Evolutionary conservation across 306 rosid species (phyloP).

Genomic region (Abrus pulchellus): DNA sequence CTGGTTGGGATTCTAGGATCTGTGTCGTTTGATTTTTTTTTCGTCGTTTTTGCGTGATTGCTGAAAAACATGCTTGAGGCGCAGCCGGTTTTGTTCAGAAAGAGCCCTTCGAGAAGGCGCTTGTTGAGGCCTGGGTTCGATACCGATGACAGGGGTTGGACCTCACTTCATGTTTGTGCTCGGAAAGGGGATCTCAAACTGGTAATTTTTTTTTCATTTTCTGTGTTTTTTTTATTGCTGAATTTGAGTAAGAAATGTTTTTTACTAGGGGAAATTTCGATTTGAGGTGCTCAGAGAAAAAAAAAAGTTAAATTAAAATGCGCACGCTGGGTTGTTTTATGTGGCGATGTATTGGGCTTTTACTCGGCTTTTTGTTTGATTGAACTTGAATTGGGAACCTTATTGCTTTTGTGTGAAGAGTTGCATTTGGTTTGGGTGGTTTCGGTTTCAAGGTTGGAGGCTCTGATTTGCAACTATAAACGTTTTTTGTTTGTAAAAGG

Average conservation of each 20-base stretch:
- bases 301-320: background rate
- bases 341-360: background rate
- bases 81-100: constrained; percentile 47
- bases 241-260: background rate
- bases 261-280: background rate
- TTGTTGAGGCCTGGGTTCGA: constrained; percentile 57
- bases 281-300: background rate
- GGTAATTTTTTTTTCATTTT: constrained; percentile 43
- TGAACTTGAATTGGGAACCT: constrained; percentile 15
- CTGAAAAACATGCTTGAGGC: constrained; percentile 55
- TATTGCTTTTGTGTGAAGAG: background rate
- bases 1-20: constrained; percentile 7
- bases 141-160: constrained; percentile 94
- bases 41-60: constrained; percentile 16
- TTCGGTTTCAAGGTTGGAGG: background rate
- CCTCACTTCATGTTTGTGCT: constrained; percentile 77
- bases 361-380: background rate
- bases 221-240: background rate
- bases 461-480: background rate
- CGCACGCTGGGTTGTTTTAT: background rate
- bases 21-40: background rate
- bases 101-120: constrained; percentile 71
- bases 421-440: constrained; percentile 12
- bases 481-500: background rate
- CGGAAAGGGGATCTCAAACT: constrained; percentile 80